Conservation (phyloP, 2,329 filamentous ascomycete species). For the Phialemoniopsis sp. region DNA sequence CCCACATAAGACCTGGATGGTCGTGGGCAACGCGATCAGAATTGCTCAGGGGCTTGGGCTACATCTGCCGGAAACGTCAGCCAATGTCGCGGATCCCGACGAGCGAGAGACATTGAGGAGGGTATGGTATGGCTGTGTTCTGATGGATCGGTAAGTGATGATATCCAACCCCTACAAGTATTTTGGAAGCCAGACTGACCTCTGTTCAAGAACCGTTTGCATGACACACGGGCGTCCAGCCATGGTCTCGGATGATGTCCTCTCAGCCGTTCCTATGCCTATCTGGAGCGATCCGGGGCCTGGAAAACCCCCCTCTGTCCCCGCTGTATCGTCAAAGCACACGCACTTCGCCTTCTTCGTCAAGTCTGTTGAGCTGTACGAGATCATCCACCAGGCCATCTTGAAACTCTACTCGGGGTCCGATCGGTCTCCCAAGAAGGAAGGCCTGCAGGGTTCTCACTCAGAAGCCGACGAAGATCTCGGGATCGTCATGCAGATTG, state of each 20-base stretch:
- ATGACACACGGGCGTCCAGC: conserved; percentile 28
- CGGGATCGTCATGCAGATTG: conserved; percentile 22
- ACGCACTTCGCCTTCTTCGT: conserved; percentile 22
- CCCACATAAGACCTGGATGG: conserved; percentile 44
- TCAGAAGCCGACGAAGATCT: conserved; percentile 17
- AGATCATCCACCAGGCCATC: conserved; percentile 27
- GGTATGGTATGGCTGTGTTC: conserved; percentile 30
- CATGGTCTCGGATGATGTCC: conserved; percentile 23
- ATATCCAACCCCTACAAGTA: too few relatives aligned
- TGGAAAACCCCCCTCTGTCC: conserved; percentile 1
- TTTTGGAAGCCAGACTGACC: not conserved
- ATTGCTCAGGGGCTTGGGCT: conserved; percentile 42
- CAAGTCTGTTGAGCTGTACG: conserved; percentile 28
- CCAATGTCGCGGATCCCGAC: conserved; percentile 9
- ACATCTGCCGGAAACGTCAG: conserved; percentile 33
- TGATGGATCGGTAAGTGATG: conserved; percentile 28
- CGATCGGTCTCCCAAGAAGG: conserved; percentile 1
- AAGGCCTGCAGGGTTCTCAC: not conserved
- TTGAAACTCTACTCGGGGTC: conserved; percentile 18
- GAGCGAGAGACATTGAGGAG: conserved; percentile 21
- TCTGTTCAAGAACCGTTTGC: conserved; percentile 14
- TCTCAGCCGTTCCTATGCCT: conserved; percentile 21
- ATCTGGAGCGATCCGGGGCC: not conserved
- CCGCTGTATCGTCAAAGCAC: conserved; percentile 2
- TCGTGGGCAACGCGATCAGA: conserved; percentile 38